Base-by-base conservation (phyloP, 2,329 filamentous ascomycete genomes). In the Colletotrichum falcatum region DNA sequence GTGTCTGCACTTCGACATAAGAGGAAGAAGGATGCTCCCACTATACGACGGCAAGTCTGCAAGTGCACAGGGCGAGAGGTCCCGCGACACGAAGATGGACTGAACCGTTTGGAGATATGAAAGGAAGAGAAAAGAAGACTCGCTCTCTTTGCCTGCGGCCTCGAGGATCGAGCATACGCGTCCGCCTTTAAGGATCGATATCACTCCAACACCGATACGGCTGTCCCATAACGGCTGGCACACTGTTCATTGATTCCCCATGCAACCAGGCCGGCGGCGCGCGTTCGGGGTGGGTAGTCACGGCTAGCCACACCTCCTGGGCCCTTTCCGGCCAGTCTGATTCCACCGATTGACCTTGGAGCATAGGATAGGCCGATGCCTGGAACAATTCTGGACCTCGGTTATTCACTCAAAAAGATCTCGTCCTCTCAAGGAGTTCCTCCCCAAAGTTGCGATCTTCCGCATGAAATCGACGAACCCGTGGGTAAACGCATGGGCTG, bases 221-320 rank as follows among this genome's bases (percentile, higher is more conserved):
- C 42, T 23, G 37, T 44, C 33, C 30, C 30, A 28, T 30, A 33
- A 51, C 42, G 53, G 61, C 39, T 69, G 58, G 63, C 63, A 42
- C 59, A 14, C 63, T 42, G 48, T 49, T 59, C 18, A 49, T 30
- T 51, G 39, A 61, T 20, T 33, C 48, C 51, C 8, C 2, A 55
- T 66, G 63, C 63, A 53, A 61, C 51, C 62, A 66, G 11, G 46
- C 66, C 53, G 28, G 28, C 56, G 35, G 28, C 56, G 49, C 48
- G 28, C 55, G 26, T 44, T 23, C 49, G 23, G 42, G 26, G 56
- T 63, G 63, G 63, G 61, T 61, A 61, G 28, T 42, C 33, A 35
- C 56, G 61, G 39, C 28, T 66, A 49, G n/a, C 51, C 63, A 70
- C 56, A 58, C 67, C 63, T 53, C 51, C 26, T n/a, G 11, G 11